Base-by-base conservation (phyloP, 1,139 yeast genomes). In the Protomyces gravidus region DNA sequence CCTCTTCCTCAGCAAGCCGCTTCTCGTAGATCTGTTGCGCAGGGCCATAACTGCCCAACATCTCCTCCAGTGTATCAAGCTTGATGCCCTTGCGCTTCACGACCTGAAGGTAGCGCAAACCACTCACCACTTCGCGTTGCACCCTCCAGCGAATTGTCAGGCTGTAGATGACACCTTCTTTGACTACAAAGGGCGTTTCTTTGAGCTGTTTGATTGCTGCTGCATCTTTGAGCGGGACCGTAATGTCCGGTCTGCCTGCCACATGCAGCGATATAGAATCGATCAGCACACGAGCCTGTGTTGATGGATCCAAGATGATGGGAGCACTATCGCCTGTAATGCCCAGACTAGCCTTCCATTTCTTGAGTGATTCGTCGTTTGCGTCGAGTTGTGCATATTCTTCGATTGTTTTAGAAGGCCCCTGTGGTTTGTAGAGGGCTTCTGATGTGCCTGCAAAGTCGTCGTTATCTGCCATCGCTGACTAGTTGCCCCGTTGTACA, bases 331-430 rank as follows among this genome's bases (percentile, higher is more conserved):
- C 77, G 26, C 76, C 73, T 40, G 82, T 70, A 63, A 89, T 76
- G 0, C 97, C 97, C 45, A 90, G 76, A 1, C 95, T 86, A 61
- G 85, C 89, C 73, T 90, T 90, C 97, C 97, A 90, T 72, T 87
- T 88, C 65, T 86, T 88, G 66, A 90, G 77, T 46, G 95, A 85
- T 72, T 88, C 96, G 70, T 89, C 97, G 67, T 89, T 88, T 5
- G 94, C 94, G 70, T 89, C 97, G 66, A 89, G 63, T 26, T 66
- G 39, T 63, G 86, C 81, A 73, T 89, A 89, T 71, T 89, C 96
- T 55, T 82, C 90, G 61, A 89, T 79, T 36, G 95, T 86, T 71
- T 89, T 89, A 76, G 89, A 89, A 65, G 85, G 92, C 3, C 87
- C 81, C 25, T 50, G 39, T 5, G 58, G 58, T 19, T 45, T 32